Conservation (phyloP, 176 grass and related monocot species). For the Cenchrus fungigraminus region DNA sequence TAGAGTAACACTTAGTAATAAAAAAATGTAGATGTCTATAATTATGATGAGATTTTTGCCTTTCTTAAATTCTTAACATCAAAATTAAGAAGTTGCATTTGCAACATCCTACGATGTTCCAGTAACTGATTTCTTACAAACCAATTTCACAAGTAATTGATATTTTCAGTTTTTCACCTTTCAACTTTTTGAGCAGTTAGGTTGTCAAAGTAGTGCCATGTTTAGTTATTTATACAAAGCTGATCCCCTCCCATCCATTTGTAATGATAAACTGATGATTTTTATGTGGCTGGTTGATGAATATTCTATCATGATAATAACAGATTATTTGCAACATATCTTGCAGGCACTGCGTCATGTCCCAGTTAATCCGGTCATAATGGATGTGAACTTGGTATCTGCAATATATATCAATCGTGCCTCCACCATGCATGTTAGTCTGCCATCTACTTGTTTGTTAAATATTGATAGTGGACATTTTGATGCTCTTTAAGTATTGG, state of each 20-base stretch:
- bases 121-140: neutral
- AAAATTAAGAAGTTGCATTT: constrained; percentile 20
- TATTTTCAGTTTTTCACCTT: neutral
- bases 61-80: neutral
- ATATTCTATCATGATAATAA: constrained; percentile 28
- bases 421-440: constrained; percentile 86
- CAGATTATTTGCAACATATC: constrained; percentile 33
- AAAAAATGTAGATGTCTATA: neutral
- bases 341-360: constrained; percentile 69
- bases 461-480: constrained; percentile 1
- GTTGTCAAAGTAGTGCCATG: constrained; percentile 1
- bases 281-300: constrained; percentile 12
- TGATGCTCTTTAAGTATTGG: neutral
- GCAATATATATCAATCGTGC: constrained; percentile 85
- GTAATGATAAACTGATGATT: neutral
- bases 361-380: constrained; percentile 48
- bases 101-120: neutral
- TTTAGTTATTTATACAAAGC: neutral
- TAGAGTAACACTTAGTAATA: neutral
- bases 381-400: constrained; percentile 59
- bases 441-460: constrained; percentile 30
- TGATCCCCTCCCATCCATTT: neutral
- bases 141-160: neutral
- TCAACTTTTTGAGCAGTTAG: constrained; percentile 10
- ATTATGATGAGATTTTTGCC: neutral